phyloP scores from a whole-genome alignment of 495 filamentous ascomycete genomes.

The Thermothielavioides terrestris region DNA sequence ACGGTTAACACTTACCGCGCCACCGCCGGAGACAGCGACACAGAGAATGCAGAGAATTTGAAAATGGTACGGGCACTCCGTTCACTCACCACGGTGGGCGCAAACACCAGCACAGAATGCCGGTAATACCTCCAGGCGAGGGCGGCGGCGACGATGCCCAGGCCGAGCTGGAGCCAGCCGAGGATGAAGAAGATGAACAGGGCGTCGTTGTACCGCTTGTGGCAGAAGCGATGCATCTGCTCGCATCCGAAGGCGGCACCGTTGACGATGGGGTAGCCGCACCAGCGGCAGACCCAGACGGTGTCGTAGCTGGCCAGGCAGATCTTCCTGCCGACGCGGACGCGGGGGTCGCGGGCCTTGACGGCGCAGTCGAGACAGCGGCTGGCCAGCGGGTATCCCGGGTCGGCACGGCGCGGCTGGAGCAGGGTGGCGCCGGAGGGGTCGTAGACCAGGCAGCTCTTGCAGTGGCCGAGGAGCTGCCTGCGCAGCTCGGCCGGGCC shows the following conservation, averaged over 20 bases:
- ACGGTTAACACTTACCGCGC: neutral
- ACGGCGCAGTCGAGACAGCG: conserved; percentile 21
- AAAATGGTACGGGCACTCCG: too few relatives aligned
- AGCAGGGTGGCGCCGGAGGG: conserved; percentile 15
- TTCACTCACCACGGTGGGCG: conserved; percentile 23
- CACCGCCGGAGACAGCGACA: too few relatives aligned
- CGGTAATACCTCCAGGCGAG: conserved; percentile 23
- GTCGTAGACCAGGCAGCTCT: conserved; percentile 17
- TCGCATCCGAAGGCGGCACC: conserved; percentile 11
- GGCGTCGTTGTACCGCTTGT: conserved; percentile 17
- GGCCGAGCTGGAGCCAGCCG: conserved; percentile 21
- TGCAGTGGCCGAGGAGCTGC: conserved; percentile 22
- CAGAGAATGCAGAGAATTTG: too few relatives aligned
- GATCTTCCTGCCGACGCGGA: conserved; percentile 16
- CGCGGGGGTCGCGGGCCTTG: conserved; percentile 11
- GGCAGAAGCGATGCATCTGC: conserved; percentile 24
- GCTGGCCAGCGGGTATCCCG: conserved; percentile 20
- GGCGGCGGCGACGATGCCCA: conserved; percentile 18
- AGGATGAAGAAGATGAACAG: conserved; percentile 18
- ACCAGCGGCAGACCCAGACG: conserved; percentile 26
- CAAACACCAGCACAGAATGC: conserved; percentile 15
- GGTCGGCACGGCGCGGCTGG: conserved; percentile 6
- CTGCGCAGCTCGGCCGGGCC: conserved; percentile 8
- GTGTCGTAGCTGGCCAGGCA: conserved; percentile 14
- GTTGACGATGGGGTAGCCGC: conserved; percentile 17